These are phyloP conservation scores for Aureoboletus auriporus DNA, from an alignment of 768 basidiomycete genomes.

Conservation along the genomic window DNA sequence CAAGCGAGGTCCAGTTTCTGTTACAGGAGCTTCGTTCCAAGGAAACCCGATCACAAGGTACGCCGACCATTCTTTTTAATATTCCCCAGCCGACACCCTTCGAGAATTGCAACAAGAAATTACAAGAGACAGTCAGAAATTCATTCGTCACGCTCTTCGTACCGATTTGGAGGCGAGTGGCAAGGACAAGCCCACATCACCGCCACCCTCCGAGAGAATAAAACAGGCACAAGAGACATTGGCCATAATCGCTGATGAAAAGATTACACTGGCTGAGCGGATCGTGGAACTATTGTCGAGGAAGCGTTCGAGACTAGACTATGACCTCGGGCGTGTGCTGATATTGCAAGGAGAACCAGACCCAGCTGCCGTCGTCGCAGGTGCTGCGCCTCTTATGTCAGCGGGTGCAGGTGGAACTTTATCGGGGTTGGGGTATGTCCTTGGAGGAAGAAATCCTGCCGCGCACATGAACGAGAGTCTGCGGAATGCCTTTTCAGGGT, in stretches of 20 bases:
- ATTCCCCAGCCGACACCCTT: neutral
- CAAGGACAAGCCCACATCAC: constrained; percentile 32
- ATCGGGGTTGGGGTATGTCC: constrained; percentile 25
- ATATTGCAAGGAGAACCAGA: constrained; percentile 42
- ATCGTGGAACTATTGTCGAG: constrained; percentile 42
- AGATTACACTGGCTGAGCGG: constrained; percentile 40
- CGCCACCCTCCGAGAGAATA: constrained; percentile 29
- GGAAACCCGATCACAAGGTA: constrained; percentile 41
- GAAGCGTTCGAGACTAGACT: constrained; percentile 44
- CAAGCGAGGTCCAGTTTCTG: constrained; percentile 44
- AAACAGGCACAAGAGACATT: constrained; percentile 25
- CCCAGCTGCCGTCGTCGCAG: constrained; percentile 30
- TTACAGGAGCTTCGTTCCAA: constrained; percentile 46
- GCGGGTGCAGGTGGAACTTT: constrained; percentile 8
- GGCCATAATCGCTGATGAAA: constrained; percentile 37
- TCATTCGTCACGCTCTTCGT: constrained; percentile 41
- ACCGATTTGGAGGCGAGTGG: constrained; percentile 19
- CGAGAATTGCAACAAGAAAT: constrained; percentile 43
- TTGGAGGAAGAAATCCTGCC: constrained; percentile 36
- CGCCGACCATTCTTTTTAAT: neutral
- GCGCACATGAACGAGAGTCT: constrained; percentile 39
- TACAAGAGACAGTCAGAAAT: constrained; percentile 39
- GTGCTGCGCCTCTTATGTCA: constrained; percentile 22
- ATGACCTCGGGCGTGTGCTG: constrained; percentile 42
- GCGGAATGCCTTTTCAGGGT: constrained; percentile 32